Conservation (phyloP, 441 rosid species). For the Pelargonium myrrhifolium region DNA sequence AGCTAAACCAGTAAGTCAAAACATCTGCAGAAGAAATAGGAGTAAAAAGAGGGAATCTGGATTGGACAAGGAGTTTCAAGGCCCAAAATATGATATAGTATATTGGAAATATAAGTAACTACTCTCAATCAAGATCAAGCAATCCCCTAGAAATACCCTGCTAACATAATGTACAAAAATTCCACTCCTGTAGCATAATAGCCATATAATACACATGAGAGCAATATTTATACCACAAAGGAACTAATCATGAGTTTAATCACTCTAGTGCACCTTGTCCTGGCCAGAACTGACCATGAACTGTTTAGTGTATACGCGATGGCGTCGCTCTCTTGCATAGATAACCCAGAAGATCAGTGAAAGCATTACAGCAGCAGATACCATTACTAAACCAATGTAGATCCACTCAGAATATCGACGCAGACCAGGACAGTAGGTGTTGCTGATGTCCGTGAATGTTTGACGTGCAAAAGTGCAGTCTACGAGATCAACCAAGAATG, state of each 20-base stretch:
- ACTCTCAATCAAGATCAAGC: background rate
- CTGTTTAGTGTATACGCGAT: slow-evolving; percentile 66
- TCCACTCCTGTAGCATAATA: background rate
- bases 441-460: slow-evolving; percentile 50
- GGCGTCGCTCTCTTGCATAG: slow-evolving; percentile 77
- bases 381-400: slow-evolving; percentile 65
- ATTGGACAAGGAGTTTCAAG: too few relatives aligned
- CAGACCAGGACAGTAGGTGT: slow-evolving; percentile 57
- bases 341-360: slow-evolving; percentile 93
- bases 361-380: slow-evolving; percentile 77
- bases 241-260: background rate
- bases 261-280: slow-evolving; percentile 24
- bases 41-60: too few relatives aligned
- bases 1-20: too few relatives aligned
- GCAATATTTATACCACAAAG: background rate
- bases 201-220: background rate
- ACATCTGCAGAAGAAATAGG: too few relatives aligned
- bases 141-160: background rate
- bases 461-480: slow-evolving; percentile 77
- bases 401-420: slow-evolving; percentile 58
- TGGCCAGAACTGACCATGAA: slow-evolving; percentile 23
- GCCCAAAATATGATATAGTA: too few relatives aligned
- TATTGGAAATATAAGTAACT: background rate
- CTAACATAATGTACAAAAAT: background rate
- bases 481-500: slow-evolving; percentile 62